A percentile compares a stretch with the other conserved stretches of the same genome.
phyloP scores from a whole-genome alignment of 345 rosid species.

The Mangifera indica region DNA sequence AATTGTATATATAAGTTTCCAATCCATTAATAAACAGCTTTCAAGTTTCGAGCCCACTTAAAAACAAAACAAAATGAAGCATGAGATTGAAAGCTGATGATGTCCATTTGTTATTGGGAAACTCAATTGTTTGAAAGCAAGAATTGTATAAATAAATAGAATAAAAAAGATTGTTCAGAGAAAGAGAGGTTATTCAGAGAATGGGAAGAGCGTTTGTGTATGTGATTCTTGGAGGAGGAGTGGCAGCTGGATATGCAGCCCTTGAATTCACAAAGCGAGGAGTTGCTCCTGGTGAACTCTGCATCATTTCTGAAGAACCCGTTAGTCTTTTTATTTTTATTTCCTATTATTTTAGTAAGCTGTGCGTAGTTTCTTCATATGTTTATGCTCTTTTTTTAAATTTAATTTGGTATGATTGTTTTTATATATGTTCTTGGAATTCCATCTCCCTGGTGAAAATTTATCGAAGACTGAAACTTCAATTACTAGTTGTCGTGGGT shows the following conservation, averaged over 20 bases:
- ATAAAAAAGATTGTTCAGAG: not conserved
- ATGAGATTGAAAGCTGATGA: not conserved
- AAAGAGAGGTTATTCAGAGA: not conserved
- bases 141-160: not conserved
- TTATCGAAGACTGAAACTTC: not conserved
- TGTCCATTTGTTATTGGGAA: not conserved
- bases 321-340: conserved; percentile 36
- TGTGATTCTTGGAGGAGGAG: conserved; percentile 96
- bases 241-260: conserved; percentile 95
- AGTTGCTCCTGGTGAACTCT: conserved; percentile 80
- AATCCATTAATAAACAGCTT: not conserved
- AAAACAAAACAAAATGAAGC: not conserved
- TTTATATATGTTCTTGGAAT: not conserved
- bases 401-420: conserved; percentile 17
- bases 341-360: not conserved
- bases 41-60: not conserved
- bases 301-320: conserved; percentile 90
- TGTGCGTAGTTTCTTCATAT: not conserved
- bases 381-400: conserved; percentile 4
- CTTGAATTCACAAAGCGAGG: conserved; percentile 84
- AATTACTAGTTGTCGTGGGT: not conserved
- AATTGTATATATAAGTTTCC: not conserved
- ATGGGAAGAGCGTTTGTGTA: conserved; percentile 51
- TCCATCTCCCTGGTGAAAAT: not conserved
- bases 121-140: not conserved